Conservation (phyloP, 2,329 filamentous ascomycete species). For the Magnaporthales sp. region DNA sequence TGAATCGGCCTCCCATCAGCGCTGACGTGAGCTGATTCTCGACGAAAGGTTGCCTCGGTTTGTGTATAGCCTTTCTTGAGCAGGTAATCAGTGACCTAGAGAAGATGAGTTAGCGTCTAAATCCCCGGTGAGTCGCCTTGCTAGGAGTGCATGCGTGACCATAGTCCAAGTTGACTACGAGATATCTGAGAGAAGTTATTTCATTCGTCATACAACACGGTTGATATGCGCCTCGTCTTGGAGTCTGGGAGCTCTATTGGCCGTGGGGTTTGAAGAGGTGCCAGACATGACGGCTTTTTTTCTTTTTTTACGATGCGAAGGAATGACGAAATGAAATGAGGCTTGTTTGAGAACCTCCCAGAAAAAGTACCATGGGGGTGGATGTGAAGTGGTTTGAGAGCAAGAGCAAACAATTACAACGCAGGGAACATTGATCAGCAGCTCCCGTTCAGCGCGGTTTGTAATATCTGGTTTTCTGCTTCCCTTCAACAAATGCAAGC, state of each 20-base stretch:
- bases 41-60: conserved; percentile 85
- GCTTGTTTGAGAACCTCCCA: background rate
- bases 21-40: conserved; percentile 79
- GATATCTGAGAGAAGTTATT: background rate
- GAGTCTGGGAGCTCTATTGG: background rate
- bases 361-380: background rate
- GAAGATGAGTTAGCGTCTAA: background rate
- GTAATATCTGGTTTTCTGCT: background rate
- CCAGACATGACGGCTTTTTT: background rate
- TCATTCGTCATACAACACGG: background rate
- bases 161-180: background rate
- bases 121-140: background rate
- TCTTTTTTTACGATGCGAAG: background rate
- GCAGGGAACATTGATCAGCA: background rate
- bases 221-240: background rate
- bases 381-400: background rate
- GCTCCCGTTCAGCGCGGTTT: background rate
- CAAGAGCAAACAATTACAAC: background rate
- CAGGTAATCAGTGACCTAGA: conserved; percentile 79
- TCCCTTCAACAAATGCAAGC: background rate
- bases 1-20: conserved; percentile 70
- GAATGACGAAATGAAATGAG: background rate
- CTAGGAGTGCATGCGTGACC: background rate
- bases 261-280: background rate
- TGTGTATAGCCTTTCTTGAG: conserved; percentile 90